These are phyloP conservation scores for Aureobasidium pullulans DNA, from an alignment of 2,329 filamentous ascomycete species.

Conservation along the genomic window DNA sequence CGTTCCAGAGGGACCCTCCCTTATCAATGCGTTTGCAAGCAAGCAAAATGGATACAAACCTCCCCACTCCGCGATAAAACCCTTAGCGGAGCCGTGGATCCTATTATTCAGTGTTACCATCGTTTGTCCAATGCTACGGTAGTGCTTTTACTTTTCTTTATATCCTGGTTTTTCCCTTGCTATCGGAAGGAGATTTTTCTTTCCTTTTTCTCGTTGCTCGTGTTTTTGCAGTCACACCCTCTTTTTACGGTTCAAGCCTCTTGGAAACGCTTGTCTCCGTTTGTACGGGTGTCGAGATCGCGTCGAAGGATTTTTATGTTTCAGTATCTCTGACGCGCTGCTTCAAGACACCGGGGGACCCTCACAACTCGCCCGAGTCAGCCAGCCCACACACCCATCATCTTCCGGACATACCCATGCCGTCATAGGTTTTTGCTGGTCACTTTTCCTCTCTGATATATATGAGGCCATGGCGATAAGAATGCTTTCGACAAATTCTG, in stretches of 20 bases:
- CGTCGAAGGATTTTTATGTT: constrained; percentile 9
- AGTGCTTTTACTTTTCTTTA: not conserved
- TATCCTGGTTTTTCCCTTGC: not conserved
- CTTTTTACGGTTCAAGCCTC: constrained; percentile 4
- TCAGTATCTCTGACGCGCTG: constrained; percentile 2
- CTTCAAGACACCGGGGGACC: not conserved
- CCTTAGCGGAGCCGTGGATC: constrained; percentile 9
- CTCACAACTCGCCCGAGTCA: constrained; percentile 1
- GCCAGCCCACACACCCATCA: constrained; percentile 2
- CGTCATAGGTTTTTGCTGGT: constrained; percentile 8
- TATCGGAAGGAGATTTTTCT: not conserved
- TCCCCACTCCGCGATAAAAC: constrained; percentile 4
- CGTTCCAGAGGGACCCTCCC: not conserved
- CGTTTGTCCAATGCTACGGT: constrained; percentile 3
- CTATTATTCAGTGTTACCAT: constrained; percentile 6
- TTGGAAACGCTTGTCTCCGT: constrained; percentile 1
- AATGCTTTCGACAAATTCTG: not conserved
- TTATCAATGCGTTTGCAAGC: constrained; percentile 7
- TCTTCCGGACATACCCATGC: constrained; percentile 8
- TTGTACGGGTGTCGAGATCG: constrained; percentile 5
- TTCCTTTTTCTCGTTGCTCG: not conserved
- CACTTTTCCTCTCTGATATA: not conserved
- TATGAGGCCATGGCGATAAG: not conserved
- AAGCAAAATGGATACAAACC: not conserved
- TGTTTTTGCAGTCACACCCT: not conserved